A percentile compares a stretch with the other conserved stretches of the same genome.
Conservation (phyloP, 805 yeast genomes). For the Hyphopichia homilentoma region DNA sequence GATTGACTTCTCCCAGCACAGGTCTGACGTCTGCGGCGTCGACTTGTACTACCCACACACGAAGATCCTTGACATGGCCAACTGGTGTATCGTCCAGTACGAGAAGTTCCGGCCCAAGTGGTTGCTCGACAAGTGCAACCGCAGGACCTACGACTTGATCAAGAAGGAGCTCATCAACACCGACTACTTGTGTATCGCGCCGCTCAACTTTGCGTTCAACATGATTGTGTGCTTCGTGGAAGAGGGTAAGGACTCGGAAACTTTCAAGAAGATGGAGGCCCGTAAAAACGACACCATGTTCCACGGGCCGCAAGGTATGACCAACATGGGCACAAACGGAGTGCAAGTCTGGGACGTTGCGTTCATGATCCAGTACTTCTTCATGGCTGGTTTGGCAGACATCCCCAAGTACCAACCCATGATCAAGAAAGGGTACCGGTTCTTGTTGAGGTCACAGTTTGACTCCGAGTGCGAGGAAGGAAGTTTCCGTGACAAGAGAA, state of each 20-base stretch:
- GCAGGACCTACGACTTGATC: conserved; percentile 57
- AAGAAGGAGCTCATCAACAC: conserved; percentile 77
- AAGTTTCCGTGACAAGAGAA: conserved; percentile 75
- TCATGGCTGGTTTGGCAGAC: conserved; percentile 75
- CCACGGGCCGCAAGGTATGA: conserved; percentile 87
- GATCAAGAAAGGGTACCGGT: conserved; percentile 64
- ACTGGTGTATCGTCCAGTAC: conserved; percentile 56
- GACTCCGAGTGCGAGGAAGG: conserved; percentile 73
- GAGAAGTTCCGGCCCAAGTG: conserved; percentile 76
- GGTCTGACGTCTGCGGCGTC: conserved; percentile 86
- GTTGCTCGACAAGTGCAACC: conserved; percentile 52
- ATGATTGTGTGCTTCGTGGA: conserved; percentile 65
- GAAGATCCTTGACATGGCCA: conserved; percentile 55
- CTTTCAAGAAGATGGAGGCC: conserved; percentile 50
- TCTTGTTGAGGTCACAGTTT: conserved; percentile 80
- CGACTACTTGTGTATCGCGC: conserved; percentile 82
- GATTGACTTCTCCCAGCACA: conserved; percentile 65
- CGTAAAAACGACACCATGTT: conserved; percentile 75
- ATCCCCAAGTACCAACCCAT: conserved; percentile 59
- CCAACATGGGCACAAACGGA: conserved; percentile 96
- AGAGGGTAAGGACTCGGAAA: conserved; percentile 65
- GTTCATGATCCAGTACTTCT: conserved; percentile 79
- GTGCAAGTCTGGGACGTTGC: conserved; percentile 97
- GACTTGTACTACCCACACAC: conserved; percentile 96
- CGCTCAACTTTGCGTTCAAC: conserved; percentile 85